Evolutionary conservation across 2,329 filamentous ascomycete genomes (phyloP).

Genomic region (Keithomyces neogunnii): DNA sequence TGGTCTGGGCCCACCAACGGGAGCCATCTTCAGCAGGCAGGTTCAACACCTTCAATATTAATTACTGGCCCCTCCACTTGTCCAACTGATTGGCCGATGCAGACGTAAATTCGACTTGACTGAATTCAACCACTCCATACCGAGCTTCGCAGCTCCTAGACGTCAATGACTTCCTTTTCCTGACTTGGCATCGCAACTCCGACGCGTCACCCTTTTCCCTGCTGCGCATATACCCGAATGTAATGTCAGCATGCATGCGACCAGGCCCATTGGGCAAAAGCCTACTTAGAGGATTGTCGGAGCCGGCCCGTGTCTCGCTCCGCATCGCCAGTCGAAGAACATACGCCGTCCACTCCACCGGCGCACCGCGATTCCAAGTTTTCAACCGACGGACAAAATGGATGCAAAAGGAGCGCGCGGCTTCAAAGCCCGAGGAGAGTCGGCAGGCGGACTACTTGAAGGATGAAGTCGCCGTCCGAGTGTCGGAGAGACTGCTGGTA

Average conservation of each 20-base stretch:
- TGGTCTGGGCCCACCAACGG: too few species aligned
- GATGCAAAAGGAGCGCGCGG: constrained; percentile 83
- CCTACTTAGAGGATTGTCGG: constrained; percentile 14
- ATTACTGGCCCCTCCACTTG: too few species aligned
- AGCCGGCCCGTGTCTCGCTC: constrained; percentile 9
- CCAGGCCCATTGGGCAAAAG: constrained; percentile 17
- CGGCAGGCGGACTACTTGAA: constrained; percentile 85
- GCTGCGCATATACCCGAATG: constrained; percentile 8
- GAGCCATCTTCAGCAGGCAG: too few species aligned
- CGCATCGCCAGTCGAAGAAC: constrained; percentile 30
- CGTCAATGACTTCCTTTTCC: too few species aligned
- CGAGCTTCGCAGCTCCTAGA: too few species aligned
- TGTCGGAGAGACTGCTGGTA: constrained; percentile 81
- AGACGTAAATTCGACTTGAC: too few species aligned
- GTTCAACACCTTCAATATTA: too few species aligned
- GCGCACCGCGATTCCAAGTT: constrained; percentile 73
- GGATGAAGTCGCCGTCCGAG: constrained; percentile 77
- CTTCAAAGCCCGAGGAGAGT: constrained; percentile 58
- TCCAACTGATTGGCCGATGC: too few species aligned
- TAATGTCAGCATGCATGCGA: constrained; percentile 22
- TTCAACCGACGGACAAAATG: constrained; percentile 87
- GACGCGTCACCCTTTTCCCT: background rate
- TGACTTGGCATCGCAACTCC: background rate
- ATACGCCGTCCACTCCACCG: constrained; percentile 73
- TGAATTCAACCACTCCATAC: too few species aligned